Evolutionary conservation across 805 yeast genomes (phyloP), one percentile per base, ranked within the genome.

Genomic region (Starmerella apicola): DNA sequence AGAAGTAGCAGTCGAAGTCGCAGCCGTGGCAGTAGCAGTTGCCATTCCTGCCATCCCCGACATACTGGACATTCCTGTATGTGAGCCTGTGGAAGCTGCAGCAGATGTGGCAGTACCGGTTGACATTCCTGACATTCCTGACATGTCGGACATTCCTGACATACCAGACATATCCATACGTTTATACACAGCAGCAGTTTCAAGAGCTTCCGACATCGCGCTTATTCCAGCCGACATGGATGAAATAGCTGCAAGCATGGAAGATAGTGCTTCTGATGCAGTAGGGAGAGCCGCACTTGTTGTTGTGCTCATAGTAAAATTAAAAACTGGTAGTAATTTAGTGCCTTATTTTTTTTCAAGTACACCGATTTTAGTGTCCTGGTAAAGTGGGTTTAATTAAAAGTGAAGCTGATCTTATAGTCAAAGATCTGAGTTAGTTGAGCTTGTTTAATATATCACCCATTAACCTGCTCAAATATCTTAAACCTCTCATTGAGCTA

Each of bases 211-310:
- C 2, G 44, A 34, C 46, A 50, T 42, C 18, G 40, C 22, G 9
- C 43, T 35, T 50, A 48, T 50, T 3, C 41, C 42, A 20, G 36
- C 28, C 1, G 53, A 41, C 49, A 43, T 48, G 6, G 45, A 23
- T 6, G 51, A 43, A 48, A 51, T 49, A 7, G 38, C 46, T 8
- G 45, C 21, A 25, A 43, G 18, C 47, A 44, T 44, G 3, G 50
- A 31, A 4, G 26, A 23, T 8, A 23, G 26, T 23, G 26, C 7
- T 8, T 23, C 26, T 23, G n/a, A n/a, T n/a, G n/a, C n/a, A n/a
- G n/a, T n/a, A n/a, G n/a, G n/a, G n/a, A n/a, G n/a, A n/a, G n/a
- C n/a, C n/a, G n/a, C n/a, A n/a, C n/a, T n/a, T n/a, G n/a, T n/a
- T n/a, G n/a, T n/a, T n/a, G n/a, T n/a, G n/a, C n/a, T n/a, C n/a